Conservation (phyloP, 148 eudicot genomes). For the Amaranthus hypochondriacus region DNA sequence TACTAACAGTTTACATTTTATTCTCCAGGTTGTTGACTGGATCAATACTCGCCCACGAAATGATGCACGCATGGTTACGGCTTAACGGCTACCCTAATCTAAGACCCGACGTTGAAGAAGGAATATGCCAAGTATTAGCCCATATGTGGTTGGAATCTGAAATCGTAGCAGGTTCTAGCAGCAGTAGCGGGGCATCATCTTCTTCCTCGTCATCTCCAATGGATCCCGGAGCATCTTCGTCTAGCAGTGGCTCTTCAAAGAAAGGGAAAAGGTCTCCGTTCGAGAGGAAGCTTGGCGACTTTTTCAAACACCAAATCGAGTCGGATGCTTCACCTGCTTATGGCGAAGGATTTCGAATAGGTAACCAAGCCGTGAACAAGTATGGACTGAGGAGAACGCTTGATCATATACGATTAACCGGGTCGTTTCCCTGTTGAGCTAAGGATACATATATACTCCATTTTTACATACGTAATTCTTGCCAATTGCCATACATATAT, state of each 20-base stretch:
- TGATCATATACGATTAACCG: constrained; percentile 77
- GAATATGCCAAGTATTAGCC: constrained; percentile 93
- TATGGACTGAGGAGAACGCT: constrained; percentile 83
- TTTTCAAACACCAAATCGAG: constrained; percentile 87
- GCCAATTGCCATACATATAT: constrained; percentile 18
- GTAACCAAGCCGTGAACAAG: constrained; percentile 72
- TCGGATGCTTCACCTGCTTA: constrained; percentile 80
- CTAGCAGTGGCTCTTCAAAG: constrained; percentile 57
- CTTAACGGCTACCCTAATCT: constrained; percentile 78
- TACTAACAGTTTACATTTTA: too few relatives aligned
- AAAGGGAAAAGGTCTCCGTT: constrained; percentile 81
- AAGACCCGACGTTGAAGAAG: constrained; percentile 84
- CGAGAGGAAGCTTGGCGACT: constrained; percentile 88
- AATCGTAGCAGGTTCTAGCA: constrained; percentile 57
- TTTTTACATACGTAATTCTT: constrained; percentile 13
- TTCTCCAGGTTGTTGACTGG: constrained; percentile 78
- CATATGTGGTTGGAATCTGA: constrained; percentile 95
- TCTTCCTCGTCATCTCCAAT: constrained; percentile 44
- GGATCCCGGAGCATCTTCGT: constrained; percentile 35
- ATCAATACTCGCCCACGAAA: constrained; percentile 91
- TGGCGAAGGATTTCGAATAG: constrained; percentile 91
- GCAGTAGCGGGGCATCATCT: constrained; percentile 32
- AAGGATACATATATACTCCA: background rate
- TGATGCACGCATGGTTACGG: constrained; percentile 99
- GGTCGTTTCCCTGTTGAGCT: constrained; percentile 53